These are phyloP conservation scores for Trypanosomatidae sp. DNA, from an alignment of 208 protist genomes.

Conservation along the genomic window DNA sequence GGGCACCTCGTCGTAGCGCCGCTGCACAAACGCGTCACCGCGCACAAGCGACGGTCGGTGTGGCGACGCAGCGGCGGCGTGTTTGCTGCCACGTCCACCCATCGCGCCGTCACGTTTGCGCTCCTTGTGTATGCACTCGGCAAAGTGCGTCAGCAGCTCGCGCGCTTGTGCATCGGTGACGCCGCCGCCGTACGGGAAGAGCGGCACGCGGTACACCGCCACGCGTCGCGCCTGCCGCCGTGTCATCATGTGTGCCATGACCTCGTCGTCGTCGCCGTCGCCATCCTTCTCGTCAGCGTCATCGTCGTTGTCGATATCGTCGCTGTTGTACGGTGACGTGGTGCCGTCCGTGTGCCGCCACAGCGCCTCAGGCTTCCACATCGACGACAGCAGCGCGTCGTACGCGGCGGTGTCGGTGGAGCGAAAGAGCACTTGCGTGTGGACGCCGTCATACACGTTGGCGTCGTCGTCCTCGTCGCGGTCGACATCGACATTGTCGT, in stretches of 20 bases:
- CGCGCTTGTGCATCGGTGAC: slow-evolving; percentile 48
- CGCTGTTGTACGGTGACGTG: slow-evolving; percentile 4
- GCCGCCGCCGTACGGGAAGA: slow-evolving; percentile 78
- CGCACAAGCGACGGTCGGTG: background rate
- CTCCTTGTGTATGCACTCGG: slow-evolving; percentile 25
- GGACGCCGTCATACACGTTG: slow-evolving; percentile 60
- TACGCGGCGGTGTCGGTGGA: slow-evolving; percentile 47
- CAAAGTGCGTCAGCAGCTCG: slow-evolving; percentile 35
- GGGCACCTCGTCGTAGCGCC: background rate
- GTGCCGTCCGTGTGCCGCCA: slow-evolving; percentile 13
- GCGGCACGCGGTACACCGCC: slow-evolving; percentile 67
- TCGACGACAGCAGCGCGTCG: slow-evolving; percentile 34
- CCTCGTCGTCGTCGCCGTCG: slow-evolving; percentile 19
- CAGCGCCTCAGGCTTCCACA: slow-evolving; percentile 67
- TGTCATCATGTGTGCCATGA: too few species aligned
- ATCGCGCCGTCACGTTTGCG: too few species aligned
- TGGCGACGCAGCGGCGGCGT: too few species aligned
- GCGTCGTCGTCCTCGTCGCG: slow-evolving; percentile 37
- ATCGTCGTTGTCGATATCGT: slow-evolving; percentile 16
- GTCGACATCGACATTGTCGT: slow-evolving; percentile 1
- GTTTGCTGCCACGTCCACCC: too few species aligned
- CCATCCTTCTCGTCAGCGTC: slow-evolving; percentile 2
- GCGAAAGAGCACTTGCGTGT: slow-evolving; percentile 62
- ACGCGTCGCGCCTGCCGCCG: too few species aligned
- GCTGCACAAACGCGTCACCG: background rate